phyloP scores from a whole-genome alignment of 805 yeast species.

The Wickerhamomyces pijperi region DNA sequence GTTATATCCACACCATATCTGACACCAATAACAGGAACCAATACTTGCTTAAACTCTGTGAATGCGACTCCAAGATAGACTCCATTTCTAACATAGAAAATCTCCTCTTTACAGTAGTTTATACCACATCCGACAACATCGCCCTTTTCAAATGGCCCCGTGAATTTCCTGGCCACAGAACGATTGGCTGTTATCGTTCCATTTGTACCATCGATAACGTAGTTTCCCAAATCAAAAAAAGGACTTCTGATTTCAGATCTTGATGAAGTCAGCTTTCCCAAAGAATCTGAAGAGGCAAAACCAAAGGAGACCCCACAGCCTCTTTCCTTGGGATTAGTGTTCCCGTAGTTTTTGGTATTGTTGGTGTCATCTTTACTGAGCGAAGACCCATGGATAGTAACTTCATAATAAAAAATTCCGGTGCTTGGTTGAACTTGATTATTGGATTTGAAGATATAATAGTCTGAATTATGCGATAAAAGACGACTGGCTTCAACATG shows the following conservation, averaged over 20 bases:
- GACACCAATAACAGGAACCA: slow-evolving; percentile 38
- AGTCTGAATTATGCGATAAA: slow-evolving; percentile 9
- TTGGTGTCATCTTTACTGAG: slow-evolving; percentile 4
- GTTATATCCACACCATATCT: slow-evolving; percentile 23
- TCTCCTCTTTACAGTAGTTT: slow-evolving; percentile 47
- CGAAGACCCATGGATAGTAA: slow-evolving; percentile 20
- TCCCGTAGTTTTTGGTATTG: too few species aligned
- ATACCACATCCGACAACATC: slow-evolving; percentile 82
- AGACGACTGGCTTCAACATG: slow-evolving; percentile 3
- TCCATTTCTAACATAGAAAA: slow-evolving; percentile 81
- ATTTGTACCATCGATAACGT: slow-evolving; percentile 43
- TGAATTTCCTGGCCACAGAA: slow-evolving; percentile 27
- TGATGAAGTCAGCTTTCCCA: too few species aligned
- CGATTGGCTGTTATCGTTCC: slow-evolving; percentile 31
- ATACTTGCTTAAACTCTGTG: slow-evolving; percentile 26
- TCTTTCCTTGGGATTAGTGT: slow-evolving; percentile 14
- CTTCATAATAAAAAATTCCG: slow-evolving; percentile 42
- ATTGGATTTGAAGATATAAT: slow-evolving; percentile 21
- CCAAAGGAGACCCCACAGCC: slow-evolving; percentile 32
- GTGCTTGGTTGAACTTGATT: slow-evolving; percentile 25
- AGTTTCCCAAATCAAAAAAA: slow-evolving; percentile 35
- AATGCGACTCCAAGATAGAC: slow-evolving; percentile 47
- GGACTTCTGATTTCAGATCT: slow-evolving; percentile 26
- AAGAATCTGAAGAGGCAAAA: slow-evolving; percentile 23
- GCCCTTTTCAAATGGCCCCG: slow-evolving; percentile 36